Evolutionary conservation across 352 stramenopile species (phyloP).

Genomic region (Globisporangium polare): DNA sequence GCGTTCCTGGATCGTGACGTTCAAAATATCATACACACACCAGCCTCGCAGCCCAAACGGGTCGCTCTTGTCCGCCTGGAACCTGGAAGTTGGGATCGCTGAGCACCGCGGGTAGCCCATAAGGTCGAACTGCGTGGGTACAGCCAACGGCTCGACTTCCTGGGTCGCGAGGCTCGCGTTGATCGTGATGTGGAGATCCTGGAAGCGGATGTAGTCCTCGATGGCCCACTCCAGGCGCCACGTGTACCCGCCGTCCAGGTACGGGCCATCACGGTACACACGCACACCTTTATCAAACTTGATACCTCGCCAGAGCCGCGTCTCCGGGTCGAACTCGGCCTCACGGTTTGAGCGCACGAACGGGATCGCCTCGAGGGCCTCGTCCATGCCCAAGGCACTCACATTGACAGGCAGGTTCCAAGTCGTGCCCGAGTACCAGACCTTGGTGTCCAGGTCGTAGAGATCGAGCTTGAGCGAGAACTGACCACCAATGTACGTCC

Average conservation of each 20-base stretch:
- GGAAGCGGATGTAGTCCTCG: conserved; percentile 68
- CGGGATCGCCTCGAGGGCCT: conserved; percentile 59
- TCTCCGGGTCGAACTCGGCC: conserved; percentile 54
- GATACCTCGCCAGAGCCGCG: conserved; percentile 39
- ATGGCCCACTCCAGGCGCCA: conserved; percentile 75
- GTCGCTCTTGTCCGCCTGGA: conserved; percentile 41
- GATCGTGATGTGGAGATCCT: conserved; percentile 59
- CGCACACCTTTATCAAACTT: conserved; percentile 75
- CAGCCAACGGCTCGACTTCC: conserved; percentile 49
- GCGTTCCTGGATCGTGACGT: conserved; percentile 56
- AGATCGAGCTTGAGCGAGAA: conserved; percentile 61
- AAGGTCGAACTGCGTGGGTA: conserved; percentile 48
- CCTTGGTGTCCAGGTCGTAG: conserved; percentile 35
- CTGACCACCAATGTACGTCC: conserved; percentile 62
- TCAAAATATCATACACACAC: conserved; percentile 67
- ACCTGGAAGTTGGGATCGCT: conserved; percentile 44
- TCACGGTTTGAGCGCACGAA: conserved; percentile 73
- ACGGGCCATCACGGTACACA: conserved; percentile 60
- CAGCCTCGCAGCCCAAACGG: conserved; percentile 42
- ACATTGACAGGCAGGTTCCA: conserved; percentile 73
- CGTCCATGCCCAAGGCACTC: conserved; percentile 60
- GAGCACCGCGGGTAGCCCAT: conserved; percentile 39
- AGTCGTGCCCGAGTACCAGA: conserved; percentile 37
- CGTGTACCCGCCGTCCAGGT: conserved; percentile 63
- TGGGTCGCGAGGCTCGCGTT: conserved; percentile 57